phyloP scores from a whole-genome alignment of 2,329 filamentous ascomycete species.

The Cryphonectria nitschkei region DNA sequence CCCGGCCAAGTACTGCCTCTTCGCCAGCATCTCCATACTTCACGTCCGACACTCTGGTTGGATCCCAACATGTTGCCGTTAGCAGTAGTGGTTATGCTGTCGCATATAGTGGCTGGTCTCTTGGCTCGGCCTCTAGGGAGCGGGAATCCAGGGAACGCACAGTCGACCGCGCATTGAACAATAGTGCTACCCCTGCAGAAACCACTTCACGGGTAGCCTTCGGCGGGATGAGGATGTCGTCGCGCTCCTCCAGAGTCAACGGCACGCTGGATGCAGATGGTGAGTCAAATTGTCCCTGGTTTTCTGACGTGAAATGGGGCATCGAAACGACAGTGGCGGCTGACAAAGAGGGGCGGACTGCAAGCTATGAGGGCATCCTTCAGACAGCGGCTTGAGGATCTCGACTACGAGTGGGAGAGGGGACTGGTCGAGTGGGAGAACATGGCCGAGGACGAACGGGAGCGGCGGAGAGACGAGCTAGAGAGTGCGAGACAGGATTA shows the following conservation, averaged over 20 bases:
- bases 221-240: neutral
- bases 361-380: neutral
- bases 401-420: neutral
- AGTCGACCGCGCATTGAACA: neutral
- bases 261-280: neutral
- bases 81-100: neutral
- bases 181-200: neutral
- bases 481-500: neutral
- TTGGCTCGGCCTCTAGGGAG: neutral
- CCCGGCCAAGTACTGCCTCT: neutral
- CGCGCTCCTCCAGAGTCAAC: neutral
- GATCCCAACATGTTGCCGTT: neutral
- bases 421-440: neutral
- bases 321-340: neutral
- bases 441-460: neutral
- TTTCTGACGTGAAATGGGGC: neutral
- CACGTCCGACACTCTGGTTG: too few species aligned
- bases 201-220: neutral
- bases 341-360: neutral
- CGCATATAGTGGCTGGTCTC: neutral
- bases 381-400: neutral
- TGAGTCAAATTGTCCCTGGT: neutral
- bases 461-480: neutral
- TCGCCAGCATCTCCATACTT: neutral
- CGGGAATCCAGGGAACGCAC: neutral